These are phyloP conservation scores for Oleoguttula mirabilis DNA, from an alignment of 495 filamentous ascomycete species.

Conservation along the genomic window DNA sequence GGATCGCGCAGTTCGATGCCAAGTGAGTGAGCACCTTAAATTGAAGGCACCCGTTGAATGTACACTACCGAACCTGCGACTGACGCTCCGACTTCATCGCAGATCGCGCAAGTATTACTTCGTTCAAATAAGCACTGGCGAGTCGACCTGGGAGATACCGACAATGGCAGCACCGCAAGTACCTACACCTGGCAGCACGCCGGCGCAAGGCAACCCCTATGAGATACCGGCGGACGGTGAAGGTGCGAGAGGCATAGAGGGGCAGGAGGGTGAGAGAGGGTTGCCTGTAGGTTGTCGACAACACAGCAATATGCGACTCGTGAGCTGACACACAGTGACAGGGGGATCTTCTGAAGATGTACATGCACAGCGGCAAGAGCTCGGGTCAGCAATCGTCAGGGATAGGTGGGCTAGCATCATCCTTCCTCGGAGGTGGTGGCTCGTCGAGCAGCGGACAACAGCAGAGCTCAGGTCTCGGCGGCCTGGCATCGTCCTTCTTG, in stretches of 20 bases:
- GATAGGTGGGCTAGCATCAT: conserved; percentile 26
- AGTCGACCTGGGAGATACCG: conserved; percentile 32
- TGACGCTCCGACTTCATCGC: no score
- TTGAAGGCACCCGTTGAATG: no score
- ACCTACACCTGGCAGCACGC: conserved; percentile 25
- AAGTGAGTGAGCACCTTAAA: conserved; percentile 10
- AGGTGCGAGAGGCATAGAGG: conserved; percentile 26
- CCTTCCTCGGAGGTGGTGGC: conserved; percentile 32
- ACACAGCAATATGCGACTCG: not conserved
- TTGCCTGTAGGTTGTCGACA: conserved; percentile 28
- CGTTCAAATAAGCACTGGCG: conserved; percentile 33
- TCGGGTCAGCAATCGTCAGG: conserved; percentile 24
- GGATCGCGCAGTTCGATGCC: conserved; percentile 23
- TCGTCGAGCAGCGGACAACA: conserved; percentile 16
- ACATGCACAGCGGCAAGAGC: conserved; percentile 26
- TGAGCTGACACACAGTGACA: not conserved
- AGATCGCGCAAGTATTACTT: conserved; percentile 28
- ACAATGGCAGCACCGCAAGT: conserved; percentile 26
- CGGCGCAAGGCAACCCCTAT: conserved; percentile 26
- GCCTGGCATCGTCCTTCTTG: conserved; percentile 29
- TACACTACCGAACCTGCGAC: no score
- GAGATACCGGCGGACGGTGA: conserved; percentile 16
- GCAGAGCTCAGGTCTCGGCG: conserved; percentile 10
- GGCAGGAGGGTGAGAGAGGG: conserved; percentile 25
- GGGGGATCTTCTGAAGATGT: conserved; percentile 31